Evolutionary conservation across 73 alveolate genomes (phyloP).

Genomic region (Paramecium sexaurelia): DNA sequence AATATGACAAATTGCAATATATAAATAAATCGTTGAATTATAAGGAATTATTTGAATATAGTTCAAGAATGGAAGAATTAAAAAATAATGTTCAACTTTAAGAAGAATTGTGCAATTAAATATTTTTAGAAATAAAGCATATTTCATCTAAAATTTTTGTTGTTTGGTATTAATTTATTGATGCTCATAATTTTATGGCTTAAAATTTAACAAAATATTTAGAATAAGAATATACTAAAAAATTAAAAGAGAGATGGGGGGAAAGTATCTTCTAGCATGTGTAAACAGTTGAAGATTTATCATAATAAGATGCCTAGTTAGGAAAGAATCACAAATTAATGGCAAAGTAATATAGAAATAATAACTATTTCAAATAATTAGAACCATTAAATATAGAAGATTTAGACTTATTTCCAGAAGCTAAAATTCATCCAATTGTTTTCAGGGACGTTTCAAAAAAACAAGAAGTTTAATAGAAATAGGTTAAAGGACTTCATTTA

Average conservation of each 20-base stretch:
- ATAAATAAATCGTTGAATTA: neutral
- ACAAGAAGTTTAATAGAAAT: neutral
- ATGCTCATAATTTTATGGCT: constrained; percentile 7
- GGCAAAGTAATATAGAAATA: constrained; percentile 71
- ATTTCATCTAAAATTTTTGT: constrained; percentile 26
- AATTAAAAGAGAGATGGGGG: constrained; percentile 79
- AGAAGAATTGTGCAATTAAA: neutral
- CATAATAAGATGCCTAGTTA: constrained; percentile 67
- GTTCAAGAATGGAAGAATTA: neutral
- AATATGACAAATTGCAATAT: neutral
- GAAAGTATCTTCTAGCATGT: constrained; percentile 74
- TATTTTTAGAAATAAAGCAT: neutral
- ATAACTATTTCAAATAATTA: constrained; percentile 59
- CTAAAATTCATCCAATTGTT: constrained; percentile 76
- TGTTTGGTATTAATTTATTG: constrained; percentile 47
- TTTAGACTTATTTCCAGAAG: constrained; percentile 72
- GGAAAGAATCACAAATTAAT: constrained; percentile 65
- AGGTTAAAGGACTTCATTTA: constrained; percentile 85
- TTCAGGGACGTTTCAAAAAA: constrained; percentile 79
- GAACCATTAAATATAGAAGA: constrained; percentile 72
- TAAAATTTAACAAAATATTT: neutral
- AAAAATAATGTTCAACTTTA: neutral
- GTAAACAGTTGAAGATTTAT: constrained; percentile 70
- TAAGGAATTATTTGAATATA: neutral
- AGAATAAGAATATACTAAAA: constrained; percentile 53